Evolutionary conservation across 257 asterid genomes (phyloP).

Genomic region (Buddleja alternifolia): DNA sequence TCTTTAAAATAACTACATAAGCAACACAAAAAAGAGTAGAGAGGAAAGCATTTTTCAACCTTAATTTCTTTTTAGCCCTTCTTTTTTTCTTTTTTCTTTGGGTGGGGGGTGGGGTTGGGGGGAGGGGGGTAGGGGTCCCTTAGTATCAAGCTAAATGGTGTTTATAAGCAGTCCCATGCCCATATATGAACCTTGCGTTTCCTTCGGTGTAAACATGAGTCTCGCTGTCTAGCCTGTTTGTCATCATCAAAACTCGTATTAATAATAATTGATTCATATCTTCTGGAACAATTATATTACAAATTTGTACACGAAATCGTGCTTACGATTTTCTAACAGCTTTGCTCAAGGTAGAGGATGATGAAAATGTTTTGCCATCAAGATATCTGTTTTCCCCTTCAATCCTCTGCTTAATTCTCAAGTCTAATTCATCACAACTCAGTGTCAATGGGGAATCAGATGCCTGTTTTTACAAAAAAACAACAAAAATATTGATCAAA

Average conservation of each 20-base stretch:
- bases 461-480: constrained; percentile 62
- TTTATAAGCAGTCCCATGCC: constrained; percentile 67
- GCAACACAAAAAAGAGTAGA: constrained; percentile 27
- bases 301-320: not conserved
- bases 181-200: constrained; percentile 86
- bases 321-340: constrained; percentile 85
- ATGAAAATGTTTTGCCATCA: constrained; percentile 83
- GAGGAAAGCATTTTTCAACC: constrained; percentile 24
- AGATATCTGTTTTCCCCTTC: constrained; percentile 77
- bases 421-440: constrained; percentile 68
- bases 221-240: constrained; percentile 66
- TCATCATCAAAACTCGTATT: not conserved
- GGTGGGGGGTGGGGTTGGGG: too few species aligned
- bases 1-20: constrained; percentile 36
- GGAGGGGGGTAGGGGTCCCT: not conserved
- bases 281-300: too few species aligned
- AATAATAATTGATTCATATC: too few species aligned
- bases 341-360: constrained; percentile 86
- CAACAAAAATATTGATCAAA: not conserved
- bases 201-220: constrained; percentile 89
- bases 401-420: constrained; percentile 72
- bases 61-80: constrained; percentile 14
- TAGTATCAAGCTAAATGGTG: constrained; percentile 42
- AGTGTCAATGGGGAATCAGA: constrained; percentile 62
- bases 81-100: not conserved